Percentiles rank a stretch among this genome's conserved stretches.
phyloP scores from a whole-genome alignment of 139 green algal genomes.

The Pleodorina starrii region DNA sequence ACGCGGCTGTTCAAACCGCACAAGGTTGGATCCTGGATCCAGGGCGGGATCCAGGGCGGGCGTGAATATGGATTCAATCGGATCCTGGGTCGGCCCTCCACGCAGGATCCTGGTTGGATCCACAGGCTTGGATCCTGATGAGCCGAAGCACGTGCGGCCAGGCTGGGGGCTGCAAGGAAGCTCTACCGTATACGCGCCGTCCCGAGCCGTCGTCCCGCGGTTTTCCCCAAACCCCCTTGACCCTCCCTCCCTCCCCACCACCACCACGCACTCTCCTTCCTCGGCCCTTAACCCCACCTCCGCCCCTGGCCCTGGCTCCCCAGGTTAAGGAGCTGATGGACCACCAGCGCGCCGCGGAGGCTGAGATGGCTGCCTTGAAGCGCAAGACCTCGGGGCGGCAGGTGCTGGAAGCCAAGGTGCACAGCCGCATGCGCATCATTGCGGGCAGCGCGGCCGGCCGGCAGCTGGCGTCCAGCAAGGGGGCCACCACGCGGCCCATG shows the following conservation, averaged over 20 bases:
- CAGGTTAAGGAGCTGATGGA: slow-evolving; percentile 68
- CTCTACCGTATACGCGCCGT: too few species aligned
- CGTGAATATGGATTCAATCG: too few species aligned
- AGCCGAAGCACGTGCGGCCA: too few species aligned
- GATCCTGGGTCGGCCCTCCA: not conserved
- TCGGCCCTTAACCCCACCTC: too few species aligned
- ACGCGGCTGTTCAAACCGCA: slow-evolving; percentile 65
- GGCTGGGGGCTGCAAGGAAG: too few species aligned
- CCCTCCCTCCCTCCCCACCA: too few species aligned
- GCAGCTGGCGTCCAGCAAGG: slow-evolving; percentile 46
- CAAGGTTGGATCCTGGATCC: slow-evolving; percentile 49
- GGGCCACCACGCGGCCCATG: slow-evolving; percentile 84
- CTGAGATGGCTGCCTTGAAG: slow-evolving; percentile 58
- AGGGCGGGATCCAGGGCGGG: not conserved
- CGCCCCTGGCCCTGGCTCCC: too few species aligned
- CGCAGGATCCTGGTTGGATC: not conserved
- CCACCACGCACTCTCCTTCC: too few species aligned
- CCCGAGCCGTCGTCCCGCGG: too few species aligned
- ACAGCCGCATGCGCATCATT: slow-evolving; percentile 76
- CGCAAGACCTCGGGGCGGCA: slow-evolving; percentile 44
- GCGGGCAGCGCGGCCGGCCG: slow-evolving; percentile 66
- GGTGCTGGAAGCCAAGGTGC: slow-evolving; percentile 61
- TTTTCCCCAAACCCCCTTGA: too few species aligned
- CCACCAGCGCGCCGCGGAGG: slow-evolving; percentile 64
- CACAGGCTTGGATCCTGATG: too few species aligned